Evolutionary conservation across 208 protist genomes (phyloP).

Genomic region (Wallacemonas rigidus): DNA sequence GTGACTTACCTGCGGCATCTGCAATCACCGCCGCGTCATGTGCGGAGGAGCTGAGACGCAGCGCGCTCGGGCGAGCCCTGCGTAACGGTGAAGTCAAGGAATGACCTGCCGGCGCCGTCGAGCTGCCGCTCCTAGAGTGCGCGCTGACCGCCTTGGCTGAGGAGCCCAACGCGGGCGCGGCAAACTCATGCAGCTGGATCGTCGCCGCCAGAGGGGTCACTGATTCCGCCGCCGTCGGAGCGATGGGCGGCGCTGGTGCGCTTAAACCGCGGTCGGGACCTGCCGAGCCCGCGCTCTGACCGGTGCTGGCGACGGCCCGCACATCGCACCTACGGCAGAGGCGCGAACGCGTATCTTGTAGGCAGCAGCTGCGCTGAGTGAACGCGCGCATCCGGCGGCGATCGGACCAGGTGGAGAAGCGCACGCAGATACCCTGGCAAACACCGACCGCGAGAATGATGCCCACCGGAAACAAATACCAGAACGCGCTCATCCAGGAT

Average conservation of each 20-base stretch:
- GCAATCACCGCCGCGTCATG: neutral
- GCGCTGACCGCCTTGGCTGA: neutral
- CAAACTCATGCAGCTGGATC: too few relatives aligned
- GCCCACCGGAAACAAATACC: conserved; percentile 20
- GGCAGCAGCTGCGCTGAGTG: neutral
- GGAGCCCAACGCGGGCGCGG: neutral
- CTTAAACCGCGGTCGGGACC: too few relatives aligned
- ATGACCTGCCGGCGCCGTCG: too few relatives aligned
- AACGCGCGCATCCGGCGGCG: conserved; percentile 13
- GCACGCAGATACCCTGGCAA: conserved; percentile 7
- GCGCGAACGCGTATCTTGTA: conserved; percentile 12
- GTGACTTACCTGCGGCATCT: conserved; percentile 13
- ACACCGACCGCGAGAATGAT: conserved; percentile 16
- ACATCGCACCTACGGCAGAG: neutral
- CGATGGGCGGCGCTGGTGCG: too few relatives aligned
- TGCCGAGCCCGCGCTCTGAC: too few relatives aligned
- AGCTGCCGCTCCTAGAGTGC: too few relatives aligned
- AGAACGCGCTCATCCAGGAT: conserved; percentile 20
- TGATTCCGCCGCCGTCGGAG: too few relatives aligned
- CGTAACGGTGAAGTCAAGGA: neutral
- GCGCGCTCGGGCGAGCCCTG: neutral
- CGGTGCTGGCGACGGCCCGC: neutral
- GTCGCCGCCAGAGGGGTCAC: too few relatives aligned
- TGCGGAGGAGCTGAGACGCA: neutral
- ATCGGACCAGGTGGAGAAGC: conserved; percentile 14